A percentile compares a stretch with the other conserved stretches of the same genome.
Conservation (phyloP, 768 basidiomycete species). For the Lentinula sp. region DNA sequence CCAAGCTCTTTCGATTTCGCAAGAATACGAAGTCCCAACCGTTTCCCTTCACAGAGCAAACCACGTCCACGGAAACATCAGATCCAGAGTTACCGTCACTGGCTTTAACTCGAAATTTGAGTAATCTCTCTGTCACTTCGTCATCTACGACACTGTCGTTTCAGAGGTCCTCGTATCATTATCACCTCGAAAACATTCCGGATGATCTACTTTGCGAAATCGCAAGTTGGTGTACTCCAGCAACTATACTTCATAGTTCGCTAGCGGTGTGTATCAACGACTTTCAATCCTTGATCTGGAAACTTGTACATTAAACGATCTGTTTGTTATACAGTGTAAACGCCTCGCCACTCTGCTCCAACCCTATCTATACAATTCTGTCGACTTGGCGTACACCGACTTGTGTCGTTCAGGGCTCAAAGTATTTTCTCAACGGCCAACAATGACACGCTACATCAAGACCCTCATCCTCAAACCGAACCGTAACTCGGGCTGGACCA, state of each 20-base stretch:
- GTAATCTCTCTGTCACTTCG: background rate
- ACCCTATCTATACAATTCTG: background rate
- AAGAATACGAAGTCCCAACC: background rate
- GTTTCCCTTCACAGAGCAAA: background rate
- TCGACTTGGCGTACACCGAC: background rate
- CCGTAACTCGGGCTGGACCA: background rate
- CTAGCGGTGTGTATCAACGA: background rate
- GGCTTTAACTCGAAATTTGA: background rate
- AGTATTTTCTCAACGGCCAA: background rate
- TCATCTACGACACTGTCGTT: background rate
- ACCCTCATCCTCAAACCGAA: constrained; percentile 2
- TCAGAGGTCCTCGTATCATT: background rate
- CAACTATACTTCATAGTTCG: background rate
- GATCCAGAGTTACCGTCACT: background rate
- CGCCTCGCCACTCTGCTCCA: background rate
- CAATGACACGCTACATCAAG: background rate
- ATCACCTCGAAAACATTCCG: background rate
- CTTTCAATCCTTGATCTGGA: background rate
- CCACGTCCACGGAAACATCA: background rate
- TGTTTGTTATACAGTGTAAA: background rate
- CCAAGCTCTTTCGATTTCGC: background rate
- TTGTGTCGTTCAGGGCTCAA: background rate
- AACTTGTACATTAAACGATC: background rate
- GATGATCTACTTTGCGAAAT: background rate
- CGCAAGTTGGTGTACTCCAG: background rate